A percentile compares a stretch with the other conserved stretches of the same genome.
Evolutionary conservation across 805 yeast species (phyloP).

Genomic region (Metschnikowia reukaufii): DNA sequence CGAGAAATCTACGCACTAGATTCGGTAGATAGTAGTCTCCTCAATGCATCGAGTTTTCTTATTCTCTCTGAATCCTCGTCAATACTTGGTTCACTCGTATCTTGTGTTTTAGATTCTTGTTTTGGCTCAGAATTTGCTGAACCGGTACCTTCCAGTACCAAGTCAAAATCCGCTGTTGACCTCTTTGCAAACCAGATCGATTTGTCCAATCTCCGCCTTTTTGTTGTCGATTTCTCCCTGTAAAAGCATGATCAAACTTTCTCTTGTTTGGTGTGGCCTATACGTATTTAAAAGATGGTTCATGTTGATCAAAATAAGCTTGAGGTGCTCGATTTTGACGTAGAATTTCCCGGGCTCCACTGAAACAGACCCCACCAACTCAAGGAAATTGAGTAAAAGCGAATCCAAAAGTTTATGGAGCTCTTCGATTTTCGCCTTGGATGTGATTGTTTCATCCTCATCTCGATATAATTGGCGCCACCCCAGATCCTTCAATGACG

Average conservation of each 20-base stretch:
- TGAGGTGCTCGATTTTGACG: slow-evolving; percentile 71
- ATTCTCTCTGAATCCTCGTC: background rate
- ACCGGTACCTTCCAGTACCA: slow-evolving; percentile 13
- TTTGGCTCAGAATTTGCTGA: background rate
- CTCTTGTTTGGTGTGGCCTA: slow-evolving; percentile 93
- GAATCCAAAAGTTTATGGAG: slow-evolving; percentile 79
- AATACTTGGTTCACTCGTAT: background rate
- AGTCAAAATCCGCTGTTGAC: slow-evolving; percentile 38
- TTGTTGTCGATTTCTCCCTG: slow-evolving; percentile 69
- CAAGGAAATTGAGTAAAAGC: slow-evolving; percentile 74
- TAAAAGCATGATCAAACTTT: slow-evolving; percentile 73
- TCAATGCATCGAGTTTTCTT: background rate
- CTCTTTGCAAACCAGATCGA: slow-evolving; percentile 40
- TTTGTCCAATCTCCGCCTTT: slow-evolving; percentile 48
- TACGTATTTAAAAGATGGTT: slow-evolving; percentile 91
- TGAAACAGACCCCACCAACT: slow-evolving; percentile 74
- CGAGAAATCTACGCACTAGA: background rate
- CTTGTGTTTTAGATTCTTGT: background rate
- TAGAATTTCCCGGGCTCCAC: slow-evolving; percentile 64
- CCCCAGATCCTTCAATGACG: slow-evolving; percentile 74
- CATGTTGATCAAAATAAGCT: slow-evolving; percentile 79
- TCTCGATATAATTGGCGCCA: slow-evolving; percentile 66
- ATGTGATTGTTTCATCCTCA: slow-evolving; percentile 36
- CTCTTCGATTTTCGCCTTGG: slow-evolving; percentile 60
- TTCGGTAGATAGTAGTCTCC: background rate